A percentile compares a stretch with the other conserved stretches of the same genome.
Conservation (phyloP, 2,329 filamentous ascomycete species). For the Stachybotrys chlorohalonatus region DNA sequence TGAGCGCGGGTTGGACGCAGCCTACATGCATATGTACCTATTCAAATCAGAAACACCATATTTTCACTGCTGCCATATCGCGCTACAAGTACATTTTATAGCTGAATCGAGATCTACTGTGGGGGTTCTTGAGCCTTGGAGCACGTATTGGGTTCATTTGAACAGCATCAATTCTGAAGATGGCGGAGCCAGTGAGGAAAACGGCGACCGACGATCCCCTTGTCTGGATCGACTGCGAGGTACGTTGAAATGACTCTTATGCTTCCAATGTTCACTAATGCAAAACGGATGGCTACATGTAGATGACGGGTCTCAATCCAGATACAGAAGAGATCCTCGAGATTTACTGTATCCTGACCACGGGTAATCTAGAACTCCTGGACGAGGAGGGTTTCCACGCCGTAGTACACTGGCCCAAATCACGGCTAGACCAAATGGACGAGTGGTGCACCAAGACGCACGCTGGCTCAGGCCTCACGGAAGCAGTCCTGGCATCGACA, state of each 20-base stretch:
- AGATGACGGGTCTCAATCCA: constrained; percentile 78
- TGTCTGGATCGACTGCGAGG: constrained; percentile 75
- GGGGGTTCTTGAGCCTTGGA: too few species aligned
- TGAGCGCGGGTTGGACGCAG: too few species aligned
- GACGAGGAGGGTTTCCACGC: constrained; percentile 72
- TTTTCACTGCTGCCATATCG: too few species aligned
- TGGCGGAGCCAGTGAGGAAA: constrained; percentile 9
- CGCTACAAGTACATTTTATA: too few species aligned
- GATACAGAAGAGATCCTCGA: constrained; percentile 80
- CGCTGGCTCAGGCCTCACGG: constrained; percentile 69
- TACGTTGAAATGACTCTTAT: constrained; percentile 12
- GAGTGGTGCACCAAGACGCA: constrained; percentile 85
- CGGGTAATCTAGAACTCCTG: constrained; percentile 64
- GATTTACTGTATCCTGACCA: constrained; percentile 86
- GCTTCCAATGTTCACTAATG: too few species aligned
- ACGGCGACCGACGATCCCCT: constrained; percentile 46
- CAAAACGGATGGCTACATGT: neutral
- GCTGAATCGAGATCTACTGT: too few species aligned
- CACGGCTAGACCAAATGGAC: constrained; percentile 69
- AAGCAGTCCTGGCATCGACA: constrained; percentile 62
- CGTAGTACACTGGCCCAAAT: constrained; percentile 63
- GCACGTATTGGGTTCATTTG: too few species aligned
- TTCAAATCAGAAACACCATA: too few species aligned
- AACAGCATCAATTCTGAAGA: neutral
- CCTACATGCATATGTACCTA: too few species aligned